These are phyloP conservation scores for Castanea crenata DNA, from an alignment of 306 rosid genomes.

Conservation along the genomic window DNA sequence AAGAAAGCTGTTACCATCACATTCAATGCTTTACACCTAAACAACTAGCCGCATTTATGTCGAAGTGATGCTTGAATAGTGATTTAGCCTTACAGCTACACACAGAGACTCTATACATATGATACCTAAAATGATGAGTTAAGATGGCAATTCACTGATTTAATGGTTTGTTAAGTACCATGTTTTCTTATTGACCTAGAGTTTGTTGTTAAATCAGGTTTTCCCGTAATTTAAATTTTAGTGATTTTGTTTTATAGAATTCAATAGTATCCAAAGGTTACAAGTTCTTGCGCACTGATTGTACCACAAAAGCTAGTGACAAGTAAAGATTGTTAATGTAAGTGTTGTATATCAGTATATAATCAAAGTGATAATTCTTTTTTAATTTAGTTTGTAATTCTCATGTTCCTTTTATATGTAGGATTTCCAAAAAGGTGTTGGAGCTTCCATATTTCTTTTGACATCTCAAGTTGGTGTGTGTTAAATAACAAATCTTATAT, in stretches of 20 bases:
- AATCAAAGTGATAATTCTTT: background rate
- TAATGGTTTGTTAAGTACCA: background rate
- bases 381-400: background rate
- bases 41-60: too few species aligned
- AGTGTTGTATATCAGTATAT: slow-evolving; percentile 19
- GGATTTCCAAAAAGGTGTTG: slow-evolving; percentile 42
- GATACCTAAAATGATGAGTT: background rate
- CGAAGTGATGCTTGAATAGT: too few species aligned
- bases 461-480: slow-evolving; percentile 67
- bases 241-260: slow-evolving; percentile 45
- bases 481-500: too few species aligned
- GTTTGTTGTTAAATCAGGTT: background rate
- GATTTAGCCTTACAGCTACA: too few species aligned
- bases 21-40: too few species aligned
- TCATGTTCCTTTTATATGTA: slow-evolving; percentile 22
- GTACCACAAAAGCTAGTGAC: slow-evolving; percentile 81
- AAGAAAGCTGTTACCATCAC: too few species aligned
- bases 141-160: background rate
- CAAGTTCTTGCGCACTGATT: slow-evolving; percentile 67
- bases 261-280: slow-evolving; percentile 55
- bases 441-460: too few species aligned
- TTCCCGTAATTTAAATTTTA: background rate
- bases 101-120: too few species aligned
- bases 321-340: slow-evolving; percentile 72
- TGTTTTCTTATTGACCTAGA: background rate